Percentiles rank a stretch among this genome's conserved stretches.
phyloP scores from a whole-genome alignment of 129 eudicot genomes.

The Glebionis coronaria region DNA sequence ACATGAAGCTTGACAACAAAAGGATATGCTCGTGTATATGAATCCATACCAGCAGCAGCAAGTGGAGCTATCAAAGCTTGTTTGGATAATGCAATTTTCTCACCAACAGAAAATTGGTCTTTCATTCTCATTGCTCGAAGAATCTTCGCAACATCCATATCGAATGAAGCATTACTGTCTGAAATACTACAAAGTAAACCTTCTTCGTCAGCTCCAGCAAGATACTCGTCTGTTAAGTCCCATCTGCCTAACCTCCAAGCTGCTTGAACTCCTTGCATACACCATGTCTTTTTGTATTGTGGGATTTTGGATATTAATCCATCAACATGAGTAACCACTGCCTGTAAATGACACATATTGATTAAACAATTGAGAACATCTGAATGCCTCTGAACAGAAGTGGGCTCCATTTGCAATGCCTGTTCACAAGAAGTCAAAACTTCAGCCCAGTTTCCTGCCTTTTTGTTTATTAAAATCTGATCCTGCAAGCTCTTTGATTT shows the following conservation, averaged over 20 bases:
- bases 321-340: slow-evolving; percentile 96
- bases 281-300: slow-evolving; percentile 93
- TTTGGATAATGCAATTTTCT: slow-evolving; percentile 80
- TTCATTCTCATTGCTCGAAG: slow-evolving; percentile 83
- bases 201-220: slow-evolving; percentile 87
- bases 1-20: slow-evolving; percentile 91
- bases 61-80: slow-evolving; percentile 95
- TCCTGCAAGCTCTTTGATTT: slow-evolving; percentile 90
- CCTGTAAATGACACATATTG: slow-evolving; percentile 94
- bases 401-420: slow-evolving; percentile 97
- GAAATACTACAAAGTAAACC: slow-evolving; percentile 88
- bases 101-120: slow-evolving; percentile 74
- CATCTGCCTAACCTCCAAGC: slow-evolving; percentile 99
- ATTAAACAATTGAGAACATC: slow-evolving; percentile 90
- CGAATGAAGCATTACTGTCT: slow-evolving; percentile 90
- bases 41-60: slow-evolving; percentile 99
- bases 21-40: slow-evolving; percentile 97
- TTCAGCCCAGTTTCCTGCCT: slow-evolving; percentile 99
- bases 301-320: slow-evolving; percentile 84
- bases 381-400: slow-evolving; percentile 92
- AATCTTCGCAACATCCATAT: slow-evolving; percentile 93
- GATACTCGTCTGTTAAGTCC: slow-evolving; percentile 90
- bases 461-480: slow-evolving; percentile 75
- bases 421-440: slow-evolving; percentile 95
- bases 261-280: slow-evolving; percentile 99